A percentile compares a stretch with the other conserved stretches of the same genome.
Evolutionary conservation across 73 alveolate species (phyloP).

Genomic region (Stentor roeselii): DNA sequence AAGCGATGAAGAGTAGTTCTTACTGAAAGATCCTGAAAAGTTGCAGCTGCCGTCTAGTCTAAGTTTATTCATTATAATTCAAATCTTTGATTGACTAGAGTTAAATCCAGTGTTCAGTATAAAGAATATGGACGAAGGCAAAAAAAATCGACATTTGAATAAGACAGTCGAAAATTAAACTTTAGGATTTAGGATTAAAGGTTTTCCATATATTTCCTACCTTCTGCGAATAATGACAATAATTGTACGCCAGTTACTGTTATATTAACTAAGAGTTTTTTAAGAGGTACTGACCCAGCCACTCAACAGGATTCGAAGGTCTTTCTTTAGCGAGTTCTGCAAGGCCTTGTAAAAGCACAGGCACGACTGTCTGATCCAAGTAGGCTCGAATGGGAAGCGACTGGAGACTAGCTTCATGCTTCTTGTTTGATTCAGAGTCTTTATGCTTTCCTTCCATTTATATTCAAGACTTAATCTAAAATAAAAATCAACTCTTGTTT

Average conservation of each 20-base stretch:
- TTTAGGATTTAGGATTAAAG: no score
- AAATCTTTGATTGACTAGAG: no score
- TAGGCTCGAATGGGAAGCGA: constrained; percentile 74
- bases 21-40: neutral
- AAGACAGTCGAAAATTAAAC: no score
- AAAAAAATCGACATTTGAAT: no score
- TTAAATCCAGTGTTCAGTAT: no score
- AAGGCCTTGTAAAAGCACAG: constrained; percentile 71
- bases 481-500: no score
- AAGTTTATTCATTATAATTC: neutral
- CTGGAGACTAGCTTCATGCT: constrained; percentile 44
- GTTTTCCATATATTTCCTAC: no score
- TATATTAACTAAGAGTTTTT: constrained; percentile 72
- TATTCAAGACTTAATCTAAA: no score
- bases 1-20: neutral
- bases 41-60: neutral
- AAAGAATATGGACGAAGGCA: no score
- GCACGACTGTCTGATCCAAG: constrained; percentile 78
- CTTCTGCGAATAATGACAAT: no score
- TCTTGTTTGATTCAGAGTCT: neutral
- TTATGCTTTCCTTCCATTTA: no score
- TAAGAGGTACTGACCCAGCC: constrained; percentile 76
- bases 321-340: constrained; percentile 81
- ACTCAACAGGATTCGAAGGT: constrained; percentile 84
- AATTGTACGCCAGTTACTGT: no score